phyloP scores from a whole-genome alignment of 2,329 filamentous ascomycete species.

The Ophiocordyceps unilateralis region DNA sequence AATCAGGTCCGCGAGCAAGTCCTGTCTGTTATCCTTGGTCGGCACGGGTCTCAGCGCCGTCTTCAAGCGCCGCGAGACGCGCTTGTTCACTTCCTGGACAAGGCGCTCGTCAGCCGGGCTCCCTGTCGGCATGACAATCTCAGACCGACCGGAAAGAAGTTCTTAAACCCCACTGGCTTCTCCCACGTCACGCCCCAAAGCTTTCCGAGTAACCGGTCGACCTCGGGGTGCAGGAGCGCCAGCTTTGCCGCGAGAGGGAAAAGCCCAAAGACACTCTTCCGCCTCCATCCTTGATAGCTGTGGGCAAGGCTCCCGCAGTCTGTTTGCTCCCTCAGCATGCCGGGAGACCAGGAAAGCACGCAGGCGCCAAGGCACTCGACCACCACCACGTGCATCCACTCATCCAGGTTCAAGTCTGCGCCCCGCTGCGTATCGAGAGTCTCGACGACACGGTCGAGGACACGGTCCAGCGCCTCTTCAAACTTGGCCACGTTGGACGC shows the following conservation, averaged over 20 bases:
- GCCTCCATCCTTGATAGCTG: conserved; percentile 31
- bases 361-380: conserved; percentile 33
- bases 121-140: neutral
- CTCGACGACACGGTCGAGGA: conserved; percentile 17
- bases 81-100: conserved; percentile 15
- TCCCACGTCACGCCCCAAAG: conserved; percentile 27
- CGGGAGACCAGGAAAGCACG: conserved; percentile 34
- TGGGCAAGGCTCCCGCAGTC: conserved; percentile 30
- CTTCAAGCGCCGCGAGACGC: conserved; percentile 17
- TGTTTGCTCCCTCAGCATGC: conserved; percentile 23
- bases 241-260: conserved; percentile 25
- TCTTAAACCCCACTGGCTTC: conserved; percentile 24
- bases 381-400: conserved; percentile 39
- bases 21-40: conserved; percentile 14
- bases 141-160: conserved; percentile 29
- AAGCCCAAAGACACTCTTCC: conserved; percentile 33
- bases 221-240: conserved; percentile 17
- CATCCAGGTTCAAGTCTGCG: conserved; percentile 26
- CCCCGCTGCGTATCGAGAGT: conserved; percentile 20
- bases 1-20: conserved; percentile 29
- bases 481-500: conserved; percentile 23
- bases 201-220: conserved; percentile 22
- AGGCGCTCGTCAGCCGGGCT: neutral
- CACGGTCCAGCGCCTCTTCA: conserved; percentile 22
- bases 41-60: conserved; percentile 10